Percentiles rank a stretch among this genome's conserved stretches.
Conservation (phyloP, 192 early-diverging fungal genomes). For the Coemansia sp. region DNA sequence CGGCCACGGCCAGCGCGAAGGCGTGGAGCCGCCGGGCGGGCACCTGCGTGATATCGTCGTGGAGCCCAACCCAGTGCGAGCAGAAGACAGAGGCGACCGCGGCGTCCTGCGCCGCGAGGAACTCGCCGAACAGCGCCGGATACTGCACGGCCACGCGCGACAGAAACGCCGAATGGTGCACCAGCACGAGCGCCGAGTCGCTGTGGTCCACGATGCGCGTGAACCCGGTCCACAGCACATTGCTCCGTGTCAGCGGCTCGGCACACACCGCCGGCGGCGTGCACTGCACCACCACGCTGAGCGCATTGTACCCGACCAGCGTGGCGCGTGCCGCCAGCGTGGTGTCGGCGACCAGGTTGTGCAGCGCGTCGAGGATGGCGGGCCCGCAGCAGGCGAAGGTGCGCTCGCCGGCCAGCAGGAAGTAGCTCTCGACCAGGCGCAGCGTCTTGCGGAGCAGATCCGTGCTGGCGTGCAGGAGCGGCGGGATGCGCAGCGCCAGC, state of each 20-base stretch:
- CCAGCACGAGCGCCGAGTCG: constrained; percentile 24
- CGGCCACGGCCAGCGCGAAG: constrained; percentile 28
- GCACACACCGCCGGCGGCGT: constrained; percentile 12
- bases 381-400: constrained; percentile 19
- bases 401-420: constrained; percentile 58
- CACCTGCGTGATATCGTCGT: constrained; percentile 36
- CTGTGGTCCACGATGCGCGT: constrained; percentile 38
- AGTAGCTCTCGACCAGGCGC: constrained; percentile 84
- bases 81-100: constrained; percentile 17
- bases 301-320: constrained; percentile 31
- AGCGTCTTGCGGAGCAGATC: constrained; percentile 76
- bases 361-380: constrained; percentile 27
- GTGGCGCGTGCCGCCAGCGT: constrained; percentile 28
- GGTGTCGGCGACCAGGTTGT: constrained; percentile 29
- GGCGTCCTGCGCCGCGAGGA: constrained; percentile 29
- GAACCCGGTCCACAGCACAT: constrained; percentile 39
- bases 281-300: constrained; percentile 38
- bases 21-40: constrained; percentile 36
- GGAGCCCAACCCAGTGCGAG: constrained; percentile 36
- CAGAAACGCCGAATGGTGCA: constrained; percentile 35
- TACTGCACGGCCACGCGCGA: constrained; percentile 40
- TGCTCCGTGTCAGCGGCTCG: constrained; percentile 14
- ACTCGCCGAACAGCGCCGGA: constrained; percentile 37
- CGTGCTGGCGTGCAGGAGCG: constrained; percentile 70
- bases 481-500: constrained; percentile 64